Evolutionary conservation across 345 rosid species (phyloP).

Genomic region (Pugionium cornutum): DNA sequence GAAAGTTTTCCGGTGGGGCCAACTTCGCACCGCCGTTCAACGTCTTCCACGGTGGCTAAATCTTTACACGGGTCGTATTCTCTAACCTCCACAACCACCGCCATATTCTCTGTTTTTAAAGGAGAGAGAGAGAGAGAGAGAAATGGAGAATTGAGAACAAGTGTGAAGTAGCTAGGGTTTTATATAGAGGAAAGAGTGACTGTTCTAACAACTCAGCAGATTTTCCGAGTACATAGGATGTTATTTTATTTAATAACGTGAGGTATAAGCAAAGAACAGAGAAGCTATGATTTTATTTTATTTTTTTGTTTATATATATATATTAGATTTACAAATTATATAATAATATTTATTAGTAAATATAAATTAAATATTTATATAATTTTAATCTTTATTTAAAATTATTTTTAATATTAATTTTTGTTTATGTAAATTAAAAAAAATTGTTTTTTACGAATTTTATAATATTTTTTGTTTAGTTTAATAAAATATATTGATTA

Average conservation of each 20-base stretch:
- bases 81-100: slow-evolving; percentile 54
- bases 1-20: slow-evolving; percentile 53
- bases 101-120: slow-evolving; percentile 28
- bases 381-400: no score
- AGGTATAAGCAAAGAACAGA: slow-evolving; percentile 29
- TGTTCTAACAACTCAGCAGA: slow-evolving; percentile 29
- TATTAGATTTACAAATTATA: neutral
- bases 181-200: slow-evolving; percentile 33
- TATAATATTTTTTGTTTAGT: no score
- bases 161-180: slow-evolving; percentile 35
- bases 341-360: no score
- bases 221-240: slow-evolving; percentile 29
- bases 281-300: slow-evolving; percentile 4
- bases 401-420: no score
- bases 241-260: slow-evolving; percentile 19
- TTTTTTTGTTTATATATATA: slow-evolving; percentile 1
- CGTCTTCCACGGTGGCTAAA: slow-evolving; percentile 56
- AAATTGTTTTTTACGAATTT: no score
- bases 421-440: no score
- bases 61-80: slow-evolving; percentile 68
- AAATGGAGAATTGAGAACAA: slow-evolving; percentile 1
- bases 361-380: no score
- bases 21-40: slow-evolving; percentile 87
- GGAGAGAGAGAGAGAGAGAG: slow-evolving; percentile 4
- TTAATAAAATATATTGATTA: no score